These are phyloP conservation scores for Iris pallida DNA, from an alignment of 116 monocot genomes.

Conservation along the genomic window DNA sequence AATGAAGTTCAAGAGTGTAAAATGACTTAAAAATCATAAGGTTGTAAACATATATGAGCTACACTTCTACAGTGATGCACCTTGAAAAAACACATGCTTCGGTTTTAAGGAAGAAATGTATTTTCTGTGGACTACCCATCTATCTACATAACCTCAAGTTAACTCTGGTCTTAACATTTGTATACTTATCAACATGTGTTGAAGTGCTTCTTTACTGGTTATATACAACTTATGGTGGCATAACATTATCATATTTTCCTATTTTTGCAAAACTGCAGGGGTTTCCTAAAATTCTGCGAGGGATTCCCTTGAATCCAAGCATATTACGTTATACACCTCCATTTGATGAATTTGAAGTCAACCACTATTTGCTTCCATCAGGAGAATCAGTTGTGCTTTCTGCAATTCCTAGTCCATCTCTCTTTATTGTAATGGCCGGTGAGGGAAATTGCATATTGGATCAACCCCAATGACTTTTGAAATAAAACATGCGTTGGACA, in stretches of 20 bases:
- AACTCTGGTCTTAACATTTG: background rate
- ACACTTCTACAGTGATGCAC: too few relatives aligned
- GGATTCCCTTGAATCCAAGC: slow-evolving; percentile 33
- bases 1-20: too few relatives aligned
- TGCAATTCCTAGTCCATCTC: slow-evolving; percentile 56
- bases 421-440: slow-evolving; percentile 60
- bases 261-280: slow-evolving; percentile 40
- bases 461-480: too few relatives aligned
- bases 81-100: too few relatives aligned
- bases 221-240: background rate
- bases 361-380: slow-evolving; percentile 40
- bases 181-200: too few relatives aligned
- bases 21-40: too few relatives aligned
- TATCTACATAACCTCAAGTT: background rate
- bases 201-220: too few relatives aligned
- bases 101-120: too few relatives aligned
- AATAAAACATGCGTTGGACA: too few relatives aligned
- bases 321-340: slow-evolving; percentile 75
- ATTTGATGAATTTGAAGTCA: slow-evolving; percentile 96
- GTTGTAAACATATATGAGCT: too few relatives aligned
- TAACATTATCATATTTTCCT: background rate
- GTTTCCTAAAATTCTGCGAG: slow-evolving; percentile 76
- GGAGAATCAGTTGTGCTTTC: slow-evolving; percentile 35
- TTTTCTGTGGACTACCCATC: too few relatives aligned
- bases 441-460: slow-evolving; percentile 38